phyloP scores from a whole-genome alignment of 805 yeast genomes.

The Starmerella asiatica region DNA sequence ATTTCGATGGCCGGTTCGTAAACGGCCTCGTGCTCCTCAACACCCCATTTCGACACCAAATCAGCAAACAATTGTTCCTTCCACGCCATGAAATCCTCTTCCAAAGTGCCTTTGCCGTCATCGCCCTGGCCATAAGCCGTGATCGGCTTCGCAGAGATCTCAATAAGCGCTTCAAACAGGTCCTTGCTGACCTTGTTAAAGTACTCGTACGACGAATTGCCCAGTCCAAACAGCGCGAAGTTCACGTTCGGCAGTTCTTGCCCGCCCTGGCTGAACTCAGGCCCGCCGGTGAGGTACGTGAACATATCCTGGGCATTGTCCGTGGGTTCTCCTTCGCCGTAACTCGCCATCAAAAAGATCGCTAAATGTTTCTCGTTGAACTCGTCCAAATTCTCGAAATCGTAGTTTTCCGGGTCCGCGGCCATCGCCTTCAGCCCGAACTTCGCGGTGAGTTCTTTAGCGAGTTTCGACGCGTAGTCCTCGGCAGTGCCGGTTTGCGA shows the following conservation, averaged over 20 bases:
- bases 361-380: slow-evolving; percentile 47
- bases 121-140: slow-evolving; percentile 86
- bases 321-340: slow-evolving; percentile 98
- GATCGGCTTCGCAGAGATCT: slow-evolving; percentile 58
- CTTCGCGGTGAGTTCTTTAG: slow-evolving; percentile 73
- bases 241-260: slow-evolving; percentile 39
- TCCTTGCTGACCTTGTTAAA: slow-evolving; percentile 68
- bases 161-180: slow-evolving; percentile 35
- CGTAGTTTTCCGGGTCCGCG: slow-evolving; percentile 81
- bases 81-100: slow-evolving; percentile 91
- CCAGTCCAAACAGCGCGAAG: slow-evolving; percentile 76
- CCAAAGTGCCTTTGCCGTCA: slow-evolving; percentile 88
- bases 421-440: slow-evolving; percentile 73
- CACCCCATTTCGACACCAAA: slow-evolving; percentile 46
- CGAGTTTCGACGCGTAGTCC: slow-evolving; percentile 81
- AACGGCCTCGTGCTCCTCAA: slow-evolving; percentile 66
- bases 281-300: slow-evolving; percentile 45
- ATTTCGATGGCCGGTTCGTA: slow-evolving; percentile 56
- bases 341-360: slow-evolving; percentile 76
- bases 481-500: slow-evolving; percentile 99
- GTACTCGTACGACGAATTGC: slow-evolving; percentile 88
- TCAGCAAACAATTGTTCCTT: slow-evolving; percentile 61
- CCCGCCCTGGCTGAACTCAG: slow-evolving; percentile 33
- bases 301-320: slow-evolving; percentile 80
- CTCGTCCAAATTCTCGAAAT: slow-evolving; percentile 59